phyloP scores from a whole-genome alignment of 805 yeast species.

The Myxozyma neotropica region DNA sequence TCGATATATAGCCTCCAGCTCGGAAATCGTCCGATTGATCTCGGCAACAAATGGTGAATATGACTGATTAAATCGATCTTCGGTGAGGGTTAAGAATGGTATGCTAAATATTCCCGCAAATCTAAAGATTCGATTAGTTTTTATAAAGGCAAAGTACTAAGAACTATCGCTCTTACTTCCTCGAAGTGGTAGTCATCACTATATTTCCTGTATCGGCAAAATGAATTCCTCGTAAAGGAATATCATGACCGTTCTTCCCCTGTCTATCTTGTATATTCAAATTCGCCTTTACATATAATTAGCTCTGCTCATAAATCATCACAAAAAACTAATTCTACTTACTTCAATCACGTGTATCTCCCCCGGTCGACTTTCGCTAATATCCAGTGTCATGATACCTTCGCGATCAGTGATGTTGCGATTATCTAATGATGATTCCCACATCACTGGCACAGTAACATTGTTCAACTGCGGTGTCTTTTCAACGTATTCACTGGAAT shows the following conservation, averaged over 20 bases:
- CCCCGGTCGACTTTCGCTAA: constrained; percentile 24
- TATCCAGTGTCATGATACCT: constrained; percentile 26
- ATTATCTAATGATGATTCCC: constrained; percentile 36
- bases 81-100: constrained; percentile 53
- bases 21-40: constrained; percentile 50
- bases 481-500: constrained; percentile 5
- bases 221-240: constrained; percentile 43
- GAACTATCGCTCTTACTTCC: constrained; percentile 37
- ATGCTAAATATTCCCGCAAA: constrained; percentile 39
- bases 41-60: constrained; percentile 60
- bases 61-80: constrained; percentile 65
- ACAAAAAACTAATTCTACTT: background rate
- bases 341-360: constrained; percentile 31
- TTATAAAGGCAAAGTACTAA: background rate
- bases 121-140: constrained; percentile 1
- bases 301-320: background rate
- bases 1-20: constrained; percentile 47
- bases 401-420: constrained; percentile 34
- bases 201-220: constrained; percentile 42
- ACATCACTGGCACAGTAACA: constrained; percentile 8
- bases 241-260: constrained; percentile 34
- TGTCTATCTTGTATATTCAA: constrained; percentile 30
- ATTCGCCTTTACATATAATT: constrained; percentile 10
- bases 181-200: constrained; percentile 39
- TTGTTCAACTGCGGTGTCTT: constrained; percentile 10